Base-by-base conservation (phyloP, 1,284 basidiomycete genomes). In the Fomitopsis palustris region DNA sequence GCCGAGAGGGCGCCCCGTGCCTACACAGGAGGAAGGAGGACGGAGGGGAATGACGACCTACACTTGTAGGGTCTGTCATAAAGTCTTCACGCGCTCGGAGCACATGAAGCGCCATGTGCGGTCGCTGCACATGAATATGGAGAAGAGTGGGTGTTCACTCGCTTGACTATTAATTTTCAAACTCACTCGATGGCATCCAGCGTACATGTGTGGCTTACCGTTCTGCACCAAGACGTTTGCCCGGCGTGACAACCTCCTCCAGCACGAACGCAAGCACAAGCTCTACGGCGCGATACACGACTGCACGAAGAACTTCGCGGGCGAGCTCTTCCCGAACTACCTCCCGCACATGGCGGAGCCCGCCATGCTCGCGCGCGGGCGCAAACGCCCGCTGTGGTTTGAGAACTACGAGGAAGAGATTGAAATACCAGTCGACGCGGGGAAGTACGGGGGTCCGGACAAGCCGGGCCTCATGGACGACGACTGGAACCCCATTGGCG, bases 91-190 rank as follows among this genome's bases (percentile, higher is more conserved):
- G 63, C 82, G 90, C 37, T 83, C 85, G 8, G 88, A 92, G 65
- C 91, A 93, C 71, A 78, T 93, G 59, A 90, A 90, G 73, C 79
- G 90, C 41, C 91, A 93, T 70, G 84, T 92, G 62, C 76, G 84
- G 53, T 86, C 83, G 54, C 86, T 93, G 56, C 90, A 93, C 66
- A 89, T 87, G 0, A 79, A 90, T 67, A 33, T 52, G 31, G 88
- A 90, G 67, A 88, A 88, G 75, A 88, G 90, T 92, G 75, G 74
- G 82, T 77, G 31, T 25, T 37, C 31, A 31, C n/a, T 21, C 12
- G 19, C 25, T 17, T 33, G 14, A 19, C 14, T 23, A 17, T 16
- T n/a, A 16, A 14, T 16, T 21, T n/a, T 33, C 9, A 27, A 53
- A 35, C 43, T 53, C 23, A 39, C 38, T 35, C 5, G 4, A 3